Evolutionary conservation across 345 rosid species (phyloP), one percentile per base, ranked within the genome.

Genomic region (Eucalyptus cloeziana): DNA sequence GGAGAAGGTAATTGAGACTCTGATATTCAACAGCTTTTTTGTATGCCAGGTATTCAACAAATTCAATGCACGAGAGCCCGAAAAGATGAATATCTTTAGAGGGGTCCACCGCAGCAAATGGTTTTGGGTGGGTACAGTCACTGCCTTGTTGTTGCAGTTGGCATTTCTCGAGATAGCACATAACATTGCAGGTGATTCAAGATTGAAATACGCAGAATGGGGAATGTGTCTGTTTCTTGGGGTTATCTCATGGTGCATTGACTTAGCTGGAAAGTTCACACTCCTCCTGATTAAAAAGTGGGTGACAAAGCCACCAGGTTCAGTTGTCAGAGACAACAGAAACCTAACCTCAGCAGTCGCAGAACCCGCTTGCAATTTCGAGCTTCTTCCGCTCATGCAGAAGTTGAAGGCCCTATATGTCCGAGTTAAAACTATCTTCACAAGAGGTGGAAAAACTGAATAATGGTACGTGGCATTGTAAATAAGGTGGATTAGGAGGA

Each of bases 11-110:
- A 58, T 85, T n/a, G 90, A 89, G 22, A 90, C 91, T 6, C 50
- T 87, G 80, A 91, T 91, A 43, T 91, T 91, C 90, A 91, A 91
- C 67, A 91, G 51, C 45, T 91, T 91, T 71, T 88, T 88, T 33
- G 60, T 88, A 3, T 90, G 90, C 89, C 90, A 90, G 54, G 91
- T 91, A 47, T 91, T 91, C 24, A 91, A 91, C 27, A 91, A 88
- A 43, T 91, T 90, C 90, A 91, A 91, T 49, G 91, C 81, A 19
- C 81, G 7, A 33, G 44, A 69, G 81, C 81, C 81, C 2, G 81
- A 69, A 21, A 69, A 69, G 90, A 91, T 88, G 89, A 91, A 91
- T 52, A 89, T 91, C 30, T 91, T 91, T 54, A 62, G 88, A 79
- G 93, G 91, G 43, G 45, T 86, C 56, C 64, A 86, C 5, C 47